phyloP scores from a whole-genome alignment of 2,329 filamentous ascomycete species.

The Mycosphaerelloides madeirae region DNA sequence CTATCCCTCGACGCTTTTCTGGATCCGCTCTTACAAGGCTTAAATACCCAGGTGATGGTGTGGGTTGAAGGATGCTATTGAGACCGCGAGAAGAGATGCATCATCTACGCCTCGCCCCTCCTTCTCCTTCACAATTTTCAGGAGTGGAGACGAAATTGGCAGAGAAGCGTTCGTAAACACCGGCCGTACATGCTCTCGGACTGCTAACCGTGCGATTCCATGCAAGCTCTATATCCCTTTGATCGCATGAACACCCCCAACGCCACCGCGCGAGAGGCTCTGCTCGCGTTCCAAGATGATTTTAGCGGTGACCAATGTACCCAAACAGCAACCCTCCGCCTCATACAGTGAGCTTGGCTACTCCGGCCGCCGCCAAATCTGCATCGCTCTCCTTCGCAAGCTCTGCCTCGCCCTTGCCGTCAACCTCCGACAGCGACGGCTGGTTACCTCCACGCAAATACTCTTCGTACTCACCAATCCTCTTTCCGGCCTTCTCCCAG shows the following conservation, averaged over 20 bases:
- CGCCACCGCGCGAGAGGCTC: not conserved
- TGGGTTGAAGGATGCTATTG: too few relatives aligned
- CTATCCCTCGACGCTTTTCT: too few relatives aligned
- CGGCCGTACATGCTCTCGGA: not conserved
- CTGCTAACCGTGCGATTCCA: not conserved
- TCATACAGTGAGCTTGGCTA: conserved; percentile 11
- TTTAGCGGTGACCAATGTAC: not conserved
- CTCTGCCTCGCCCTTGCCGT: conserved; percentile 1
- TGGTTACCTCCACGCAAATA: conserved; percentile 70
- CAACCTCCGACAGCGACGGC: conserved; percentile 22
- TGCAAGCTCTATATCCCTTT: not conserved
- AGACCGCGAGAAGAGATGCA: too few relatives aligned
- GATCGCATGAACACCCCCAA: not conserved
- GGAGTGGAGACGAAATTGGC: too few relatives aligned
- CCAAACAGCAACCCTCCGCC: conserved; percentile 9
- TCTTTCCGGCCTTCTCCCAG: conserved; percentile 76
- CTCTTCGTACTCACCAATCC: conserved; percentile 79
- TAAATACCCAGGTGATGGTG: too few relatives aligned
- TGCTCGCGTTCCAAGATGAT: not conserved
- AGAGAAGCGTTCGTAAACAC: too few relatives aligned
- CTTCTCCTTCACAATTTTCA: too few relatives aligned
- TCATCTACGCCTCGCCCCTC: too few relatives aligned
- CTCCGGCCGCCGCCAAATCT: conserved; percentile 8
- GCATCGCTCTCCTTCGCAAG: conserved; percentile 4
- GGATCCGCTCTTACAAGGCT: too few relatives aligned